Percentiles rank a stretch among this genome's conserved stretches.
These are phyloP conservation scores for Claviceps arundinis DNA, from an alignment of 2,329 filamentous ascomycete genomes.

Conservation along the genomic window DNA sequence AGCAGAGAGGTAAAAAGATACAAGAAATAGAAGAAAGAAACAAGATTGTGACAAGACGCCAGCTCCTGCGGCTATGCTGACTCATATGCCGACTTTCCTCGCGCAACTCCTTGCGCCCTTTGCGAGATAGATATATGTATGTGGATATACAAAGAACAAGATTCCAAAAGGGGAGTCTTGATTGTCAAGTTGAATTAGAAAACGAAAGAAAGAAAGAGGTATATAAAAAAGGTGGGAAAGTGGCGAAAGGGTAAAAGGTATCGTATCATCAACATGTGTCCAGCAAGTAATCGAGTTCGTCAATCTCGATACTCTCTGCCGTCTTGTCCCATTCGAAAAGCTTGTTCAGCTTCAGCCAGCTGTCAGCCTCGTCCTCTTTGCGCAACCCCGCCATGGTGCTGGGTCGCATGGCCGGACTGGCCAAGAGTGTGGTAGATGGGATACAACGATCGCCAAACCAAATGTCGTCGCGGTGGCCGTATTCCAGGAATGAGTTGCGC, in stretches of 20 bases:
- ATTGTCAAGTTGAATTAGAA: background rate
- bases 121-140: constrained; percentile 5
- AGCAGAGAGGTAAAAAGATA: constrained; percentile 6
- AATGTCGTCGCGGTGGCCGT: constrained; percentile 31
- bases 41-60: background rate
- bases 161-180: too few relatives aligned
- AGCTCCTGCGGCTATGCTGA: background rate
- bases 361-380: constrained; percentile 26
- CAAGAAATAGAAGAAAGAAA: background rate
- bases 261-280: constrained; percentile 47
- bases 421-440: constrained; percentile 30
- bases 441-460: constrained; percentile 34
- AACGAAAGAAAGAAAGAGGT: background rate
- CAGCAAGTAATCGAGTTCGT: constrained; percentile 82
- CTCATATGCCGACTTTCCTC: background rate
- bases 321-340: constrained; percentile 50
- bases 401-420: constrained; percentile 40
- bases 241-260: background rate
- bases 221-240: constrained; percentile 2
- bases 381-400: constrained; percentile 16
- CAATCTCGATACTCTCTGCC: constrained; percentile 81
- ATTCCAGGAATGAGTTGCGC: constrained; percentile 19
- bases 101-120: constrained; percentile 11
- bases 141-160: too few relatives aligned
- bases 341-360: constrained; percentile 27